phyloP scores from a whole-genome alignment of 2,329 filamentous ascomycete genomes.

The Ambrosiella xylebori region DNA sequence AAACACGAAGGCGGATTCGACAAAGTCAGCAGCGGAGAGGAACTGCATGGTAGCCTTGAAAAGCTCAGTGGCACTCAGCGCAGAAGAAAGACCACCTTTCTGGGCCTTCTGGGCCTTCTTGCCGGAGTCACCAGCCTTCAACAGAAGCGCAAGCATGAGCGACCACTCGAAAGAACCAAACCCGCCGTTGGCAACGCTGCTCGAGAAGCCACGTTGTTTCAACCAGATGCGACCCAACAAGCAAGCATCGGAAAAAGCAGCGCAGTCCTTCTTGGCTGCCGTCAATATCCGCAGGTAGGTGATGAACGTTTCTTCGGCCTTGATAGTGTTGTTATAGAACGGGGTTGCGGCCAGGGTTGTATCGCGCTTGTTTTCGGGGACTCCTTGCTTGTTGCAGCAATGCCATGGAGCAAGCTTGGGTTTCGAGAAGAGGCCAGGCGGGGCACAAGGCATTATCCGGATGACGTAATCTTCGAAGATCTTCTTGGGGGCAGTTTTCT shows the following conservation, averaged over 20 bases:
- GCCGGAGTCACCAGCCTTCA: conserved; percentile 43
- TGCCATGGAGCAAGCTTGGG: conserved; percentile 49
- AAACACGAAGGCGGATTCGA: conserved; percentile 44
- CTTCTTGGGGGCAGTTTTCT: conserved; percentile 15
- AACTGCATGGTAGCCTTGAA: conserved; percentile 93
- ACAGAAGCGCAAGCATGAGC: conserved; percentile 57
- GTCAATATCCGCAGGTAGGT: conserved; percentile 62
- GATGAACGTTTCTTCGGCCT: conserved; percentile 57
- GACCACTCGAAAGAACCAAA: conserved; percentile 93
- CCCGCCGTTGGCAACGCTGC: conserved; percentile 54
- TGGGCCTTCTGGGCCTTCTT: conserved; percentile 38
- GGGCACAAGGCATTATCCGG: conserved; percentile 59
- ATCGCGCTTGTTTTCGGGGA: conserved; percentile 27
- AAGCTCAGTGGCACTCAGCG: conserved; percentile 78
- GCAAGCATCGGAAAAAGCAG: conserved; percentile 66
- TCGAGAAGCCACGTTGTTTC: conserved; percentile 64
- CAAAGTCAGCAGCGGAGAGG: conserved; percentile 55
- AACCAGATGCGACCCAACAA: conserved; percentile 79
- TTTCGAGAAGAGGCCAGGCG: conserved; percentile 50
- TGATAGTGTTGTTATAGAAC: conserved; percentile 77
- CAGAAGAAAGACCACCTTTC: conserved; percentile 47
- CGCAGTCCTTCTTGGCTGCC: conserved; percentile 48
- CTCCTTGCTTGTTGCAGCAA: conserved; percentile 47
- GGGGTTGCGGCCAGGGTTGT: conserved; percentile 38
- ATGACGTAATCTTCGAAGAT: conserved; percentile 36